Conservation (phyloP, 192 early-diverging fungal species). For the Coemansia sp. region DNA sequence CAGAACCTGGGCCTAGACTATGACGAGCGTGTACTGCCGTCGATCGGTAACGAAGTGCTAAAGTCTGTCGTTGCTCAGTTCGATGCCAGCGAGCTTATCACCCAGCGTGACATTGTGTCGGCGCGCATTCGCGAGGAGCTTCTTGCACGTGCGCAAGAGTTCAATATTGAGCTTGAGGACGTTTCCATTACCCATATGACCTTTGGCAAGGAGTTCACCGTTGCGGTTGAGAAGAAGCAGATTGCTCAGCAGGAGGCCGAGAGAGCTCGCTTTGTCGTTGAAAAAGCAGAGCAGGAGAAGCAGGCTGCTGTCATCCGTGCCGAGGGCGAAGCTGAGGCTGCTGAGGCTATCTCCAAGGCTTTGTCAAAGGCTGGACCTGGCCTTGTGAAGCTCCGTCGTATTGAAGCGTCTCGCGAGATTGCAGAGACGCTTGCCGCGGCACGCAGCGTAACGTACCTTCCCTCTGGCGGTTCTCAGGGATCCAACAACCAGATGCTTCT, state of each 20-base stretch:
- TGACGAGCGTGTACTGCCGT: slow-evolving; percentile 95
- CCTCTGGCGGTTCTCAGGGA: slow-evolving; percentile 53
- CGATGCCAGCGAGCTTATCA: slow-evolving; percentile 96
- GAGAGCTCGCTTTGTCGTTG: slow-evolving; percentile 96
- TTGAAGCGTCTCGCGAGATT: slow-evolving; percentile 97
- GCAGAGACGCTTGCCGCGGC: slow-evolving; percentile 80
- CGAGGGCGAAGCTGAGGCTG: slow-evolving; percentile 95
- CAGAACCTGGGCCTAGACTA: slow-evolving; percentile 92
- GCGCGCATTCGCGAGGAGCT: slow-evolving; percentile 91
- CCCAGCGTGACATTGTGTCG: slow-evolving; percentile 95
- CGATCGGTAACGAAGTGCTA: slow-evolving; percentile 98
- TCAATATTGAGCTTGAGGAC: slow-evolving; percentile 95
- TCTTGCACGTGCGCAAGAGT: slow-evolving; percentile 88
- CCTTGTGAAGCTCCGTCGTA: slow-evolving; percentile 91
- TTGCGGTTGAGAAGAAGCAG: slow-evolving; percentile 97
- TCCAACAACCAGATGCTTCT: slow-evolving; percentile 74
- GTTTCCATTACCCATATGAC: slow-evolving; percentile 99
- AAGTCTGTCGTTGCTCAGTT: slow-evolving; percentile 98
- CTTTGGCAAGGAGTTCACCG: slow-evolving; percentile 98
- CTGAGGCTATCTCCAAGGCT: slow-evolving; percentile 86
- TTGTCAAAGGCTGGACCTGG: slow-evolving; percentile 91
- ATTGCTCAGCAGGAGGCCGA: slow-evolving; percentile 99
- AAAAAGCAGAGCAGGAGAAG: slow-evolving; percentile 99
- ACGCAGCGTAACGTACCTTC: slow-evolving; percentile 91
- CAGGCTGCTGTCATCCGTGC: slow-evolving; percentile 94